Evolutionary conservation across 352 stramenopile species (phyloP).

Genomic region (Peronospora tabacina): DNA sequence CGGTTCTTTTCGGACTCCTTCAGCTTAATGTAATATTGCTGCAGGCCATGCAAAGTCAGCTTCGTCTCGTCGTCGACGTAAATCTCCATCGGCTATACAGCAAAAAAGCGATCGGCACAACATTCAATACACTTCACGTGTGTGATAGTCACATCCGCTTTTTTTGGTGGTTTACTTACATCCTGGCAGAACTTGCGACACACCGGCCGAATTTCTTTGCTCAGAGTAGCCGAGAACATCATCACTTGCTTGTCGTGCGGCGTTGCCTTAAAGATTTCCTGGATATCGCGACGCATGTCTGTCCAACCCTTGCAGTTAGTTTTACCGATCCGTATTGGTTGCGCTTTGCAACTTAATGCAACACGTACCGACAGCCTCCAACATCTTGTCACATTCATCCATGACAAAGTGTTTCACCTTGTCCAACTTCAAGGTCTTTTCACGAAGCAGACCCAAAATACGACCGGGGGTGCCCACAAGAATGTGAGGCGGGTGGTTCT

Average conservation of each 20-base stretch:
- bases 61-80: constrained; percentile 99
- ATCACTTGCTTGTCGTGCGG: constrained; percentile 99
- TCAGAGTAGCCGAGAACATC: constrained; percentile 99
- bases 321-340: neutral
- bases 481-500: constrained; percentile 95
- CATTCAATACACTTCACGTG: neutral
- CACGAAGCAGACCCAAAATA: constrained; percentile 81
- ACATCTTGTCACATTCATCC: constrained; percentile 99
- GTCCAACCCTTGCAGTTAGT: constrained; percentile 3
- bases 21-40: constrained; percentile 99
- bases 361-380: constrained; percentile 91
- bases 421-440: constrained; percentile 97
- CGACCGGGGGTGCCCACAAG: constrained; percentile 98
- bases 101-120: constrained; percentile 1
- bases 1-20: constrained; percentile 99
- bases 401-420: constrained; percentile 99
- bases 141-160: neutral
- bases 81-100: constrained; percentile 95
- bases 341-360: neutral
- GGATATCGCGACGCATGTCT: constrained; percentile 98
- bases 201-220: constrained; percentile 97
- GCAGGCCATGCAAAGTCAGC: constrained; percentile 98
- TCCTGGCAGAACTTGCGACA: constrained; percentile 99
- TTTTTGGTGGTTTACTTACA: constrained; percentile 43
- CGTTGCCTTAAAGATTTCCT: constrained; percentile 99